Percentiles rank a stretch among this genome's conserved stretches.
These are phyloP conservation scores for Colletotrichum cereale DNA, from an alignment of 2,329 filamentous ascomycete species.

Conservation along the genomic window DNA sequence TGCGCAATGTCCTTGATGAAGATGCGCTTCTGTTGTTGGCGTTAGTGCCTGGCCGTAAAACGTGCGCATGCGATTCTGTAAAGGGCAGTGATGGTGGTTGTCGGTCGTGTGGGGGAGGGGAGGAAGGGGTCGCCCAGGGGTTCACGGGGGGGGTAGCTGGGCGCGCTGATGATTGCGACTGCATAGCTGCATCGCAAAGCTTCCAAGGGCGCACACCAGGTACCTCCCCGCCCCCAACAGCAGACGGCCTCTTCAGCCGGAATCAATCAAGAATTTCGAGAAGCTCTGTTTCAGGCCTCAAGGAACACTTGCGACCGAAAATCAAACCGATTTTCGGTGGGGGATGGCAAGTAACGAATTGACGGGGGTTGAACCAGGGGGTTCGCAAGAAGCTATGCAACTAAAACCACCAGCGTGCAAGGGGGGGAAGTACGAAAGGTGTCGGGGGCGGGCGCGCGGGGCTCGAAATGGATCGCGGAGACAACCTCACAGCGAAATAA, in stretches of 20 bases:
- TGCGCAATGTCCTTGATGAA: constrained; percentile 99
- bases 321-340: constrained; percentile 23
- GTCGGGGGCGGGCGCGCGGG: constrained; percentile 7
- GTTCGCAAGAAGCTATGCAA: constrained; percentile 31
- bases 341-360: constrained; percentile 28
- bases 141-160: constrained; percentile 5
- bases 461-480: background rate
- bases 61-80: background rate
- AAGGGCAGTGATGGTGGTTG: background rate
- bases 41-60: constrained; percentile 32
- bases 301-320: constrained; percentile 13
- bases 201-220: background rate
- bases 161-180: constrained; percentile 8
- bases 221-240: constrained; percentile 11
- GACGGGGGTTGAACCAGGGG: constrained; percentile 22
- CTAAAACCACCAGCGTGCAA: constrained; percentile 9
- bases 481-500: constrained; percentile 11
- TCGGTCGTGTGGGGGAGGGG: too few species aligned
- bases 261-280: constrained; percentile 39
- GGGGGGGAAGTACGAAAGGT: background rate
- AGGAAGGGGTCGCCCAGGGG: background rate
- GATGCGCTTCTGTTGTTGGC: constrained; percentile 77
- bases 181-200: constrained; percentile 26
- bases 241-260: constrained; percentile 22
- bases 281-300: constrained; percentile 33